Evolutionary conservation across 257 asterid species (phyloP), one percentile per base, ranked within the genome.

Genomic region (Nicotiana undulata): DNA sequence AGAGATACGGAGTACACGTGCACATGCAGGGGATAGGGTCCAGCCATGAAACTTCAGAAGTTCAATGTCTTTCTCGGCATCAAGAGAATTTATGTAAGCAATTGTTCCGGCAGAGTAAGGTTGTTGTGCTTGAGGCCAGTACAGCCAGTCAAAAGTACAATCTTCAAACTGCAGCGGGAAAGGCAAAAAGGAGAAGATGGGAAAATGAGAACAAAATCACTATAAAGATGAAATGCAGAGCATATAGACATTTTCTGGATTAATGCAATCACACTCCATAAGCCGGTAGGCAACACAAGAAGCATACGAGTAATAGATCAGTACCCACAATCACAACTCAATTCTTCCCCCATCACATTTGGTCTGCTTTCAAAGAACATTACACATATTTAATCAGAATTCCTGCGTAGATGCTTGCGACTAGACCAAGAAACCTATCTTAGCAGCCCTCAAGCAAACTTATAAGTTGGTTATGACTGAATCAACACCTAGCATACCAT

Each of bases 101-200:
- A 83, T 66, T 31, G 85, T 88, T 51, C 89, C 92, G 1, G 88
- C 82, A 17, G 92, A 85, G 74, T 87, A 93, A 4, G 90, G 91
- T 17, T 88, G 75, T 29, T 77, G 88, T 32, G 96, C 89, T 86
- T 93, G 97, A 80, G 94, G 97, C 97, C 97, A 93, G 84, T 90
- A 90, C 70, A 93, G 92, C 97, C 97, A 93, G 82, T 93, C 97
- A 52, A 91, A 92, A 0, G 94, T 91, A 88, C 93, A 92, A 81
- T 92, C 97, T 85, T 88, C 88, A 29, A 93, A 91, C 97, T 93
- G 90, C 81, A 82, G 49, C 13, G 49, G 64, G 29, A 75, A 17
- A 16, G 18, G 67, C 17, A 59, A 81, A 64, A 70, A 79, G 75
- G 59, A 56, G 64, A 53, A 53, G 49, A n/a, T 10, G 52, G 76